These are phyloP conservation scores for Bromus sterilis DNA, from an alignment of 176 grass and related monocot species.

Conservation along the genomic window DNA sequence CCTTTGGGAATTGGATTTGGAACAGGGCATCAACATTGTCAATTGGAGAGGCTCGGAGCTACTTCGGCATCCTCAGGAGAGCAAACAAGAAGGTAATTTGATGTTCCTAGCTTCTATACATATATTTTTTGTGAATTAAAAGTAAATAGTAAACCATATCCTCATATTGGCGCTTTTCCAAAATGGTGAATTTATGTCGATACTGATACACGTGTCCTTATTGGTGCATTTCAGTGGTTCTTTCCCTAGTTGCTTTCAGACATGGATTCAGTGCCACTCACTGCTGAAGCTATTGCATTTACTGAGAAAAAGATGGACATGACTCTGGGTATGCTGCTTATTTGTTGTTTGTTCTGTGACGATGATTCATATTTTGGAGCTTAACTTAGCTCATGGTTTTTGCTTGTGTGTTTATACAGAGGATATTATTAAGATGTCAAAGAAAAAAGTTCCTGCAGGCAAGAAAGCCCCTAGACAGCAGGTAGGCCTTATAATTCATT, in stretches of 20 bases:
- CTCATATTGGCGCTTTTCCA: not conserved
- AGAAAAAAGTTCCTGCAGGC: conserved; percentile 65
- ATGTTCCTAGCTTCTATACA: not conserved
- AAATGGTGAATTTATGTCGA: not conserved
- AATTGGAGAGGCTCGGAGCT: not conserved
- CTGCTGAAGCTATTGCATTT: conserved; percentile 63
- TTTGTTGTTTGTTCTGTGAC: not conserved
- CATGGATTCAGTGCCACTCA: conserved; percentile 71
- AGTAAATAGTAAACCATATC: not conserved
- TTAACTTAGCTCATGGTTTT: not conserved
- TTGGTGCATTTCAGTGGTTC: not conserved
- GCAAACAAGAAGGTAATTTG: not conserved
- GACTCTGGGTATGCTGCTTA: conserved; percentile 60
- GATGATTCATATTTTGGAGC: not conserved
- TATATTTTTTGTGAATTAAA: not conserved
- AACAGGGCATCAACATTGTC: not conserved
- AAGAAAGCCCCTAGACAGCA: conserved; percentile 57
- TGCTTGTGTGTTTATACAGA: conserved; percentile 31
- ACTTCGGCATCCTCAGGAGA: not conserved
- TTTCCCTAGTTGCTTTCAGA: conserved; percentile 3
- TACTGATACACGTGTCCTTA: not conserved
- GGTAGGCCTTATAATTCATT: conserved; percentile 37
- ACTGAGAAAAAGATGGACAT: conserved; percentile 99
- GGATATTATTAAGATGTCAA: conserved; percentile 98
- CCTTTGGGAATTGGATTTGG: too few species aligned